Base-by-base conservation (phyloP, 179 eudicot species). In the Gypsophila paniculata region DNA sequence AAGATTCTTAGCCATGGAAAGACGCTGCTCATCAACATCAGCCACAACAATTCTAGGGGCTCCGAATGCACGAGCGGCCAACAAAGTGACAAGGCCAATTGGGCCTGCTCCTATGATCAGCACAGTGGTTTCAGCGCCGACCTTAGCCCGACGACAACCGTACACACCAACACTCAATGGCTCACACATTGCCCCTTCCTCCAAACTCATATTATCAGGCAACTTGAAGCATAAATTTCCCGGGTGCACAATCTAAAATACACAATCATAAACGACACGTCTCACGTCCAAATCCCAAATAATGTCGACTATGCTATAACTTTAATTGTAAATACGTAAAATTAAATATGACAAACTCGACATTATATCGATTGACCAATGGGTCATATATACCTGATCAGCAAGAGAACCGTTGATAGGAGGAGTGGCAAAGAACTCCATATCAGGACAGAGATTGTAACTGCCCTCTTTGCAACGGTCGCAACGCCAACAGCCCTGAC, bases 161-260 rank as follows among this genome's bases (percentile, higher is more conserved):
- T 89, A 83, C 12, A 90, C 89, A 5, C 91, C 96, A 11, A 90
- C 96, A 69, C 96, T 90, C 65, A 88, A 78, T 9, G 96, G 96
- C 79, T 88, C 96, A 72, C 96, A 90, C 96, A 90, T 90, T 49
- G 96, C 96, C 51, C 96, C 94, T 77, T 90, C 93, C 72, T 90
- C 96, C 77, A 90, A 77, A 61, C 83, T 87, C 68, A 90, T 87
- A 62, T 89, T 89, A n/a, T 90, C 91, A 49, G 96, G 96, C 19
- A 90, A 78, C 74, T 90, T 90, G 68, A 90, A 90, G 72, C 96
- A 90, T 38, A 90, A 65, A 53, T 80, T 85, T 18, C 85, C 93
- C 11, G 94, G 96, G 80, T 90, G 96, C 74, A 90, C 93, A 61
- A 90, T 82, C 91, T 88, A 63, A 7, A 72, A 42, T 42, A 42